Evolutionary conservation across 1,284 basidiomycete genomes (phyloP).

Genomic region (Golubevia pallescens): DNA sequence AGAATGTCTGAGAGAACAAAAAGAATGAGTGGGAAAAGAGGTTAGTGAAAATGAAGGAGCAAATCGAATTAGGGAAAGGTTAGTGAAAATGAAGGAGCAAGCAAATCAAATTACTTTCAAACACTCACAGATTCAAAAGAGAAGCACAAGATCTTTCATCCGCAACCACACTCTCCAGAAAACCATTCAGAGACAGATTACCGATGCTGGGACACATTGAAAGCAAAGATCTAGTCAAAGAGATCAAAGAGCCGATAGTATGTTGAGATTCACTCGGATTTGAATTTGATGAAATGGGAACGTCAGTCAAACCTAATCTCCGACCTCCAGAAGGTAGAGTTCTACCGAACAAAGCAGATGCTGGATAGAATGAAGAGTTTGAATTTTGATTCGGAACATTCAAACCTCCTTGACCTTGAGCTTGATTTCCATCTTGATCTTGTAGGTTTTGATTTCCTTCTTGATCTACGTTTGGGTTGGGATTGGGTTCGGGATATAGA

Average conservation of each 20-base stretch:
- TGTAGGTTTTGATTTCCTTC: no score
- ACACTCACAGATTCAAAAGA: slow-evolving; percentile 27
- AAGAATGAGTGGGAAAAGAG: no score
- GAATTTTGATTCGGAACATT: slow-evolving; percentile 16
- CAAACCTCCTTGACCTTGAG: no score
- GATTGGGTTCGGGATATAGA: slow-evolving; percentile 18
- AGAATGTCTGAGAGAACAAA: slow-evolving; percentile 6
- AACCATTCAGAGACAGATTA: slow-evolving; percentile 34
- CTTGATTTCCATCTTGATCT: no score
- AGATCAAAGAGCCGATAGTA: slow-evolving; percentile 30
- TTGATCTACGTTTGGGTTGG: no score
- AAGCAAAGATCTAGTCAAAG: slow-evolving; percentile 27
- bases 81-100: no score
- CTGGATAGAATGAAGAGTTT: slow-evolving; percentile 13
- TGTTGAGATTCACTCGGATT: slow-evolving; percentile 26
- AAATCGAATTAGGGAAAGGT: no score
- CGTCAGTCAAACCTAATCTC: no score
- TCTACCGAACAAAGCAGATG: slow-evolving; percentile 18
- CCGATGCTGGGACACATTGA: slow-evolving; percentile 29
- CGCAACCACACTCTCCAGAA: slow-evolving; percentile 29
- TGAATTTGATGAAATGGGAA: slow-evolving; percentile 15
- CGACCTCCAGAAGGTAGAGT: slow-evolving; percentile 16
- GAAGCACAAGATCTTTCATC: slow-evolving; percentile 31
- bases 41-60: no score
- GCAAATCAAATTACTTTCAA: no score